Percentiles rank a stretch among this genome's conserved stretches.
Evolutionary conservation across 2,329 filamentous ascomycete genomes (phyloP).

Genomic region (Xylariaceae sp.): DNA sequence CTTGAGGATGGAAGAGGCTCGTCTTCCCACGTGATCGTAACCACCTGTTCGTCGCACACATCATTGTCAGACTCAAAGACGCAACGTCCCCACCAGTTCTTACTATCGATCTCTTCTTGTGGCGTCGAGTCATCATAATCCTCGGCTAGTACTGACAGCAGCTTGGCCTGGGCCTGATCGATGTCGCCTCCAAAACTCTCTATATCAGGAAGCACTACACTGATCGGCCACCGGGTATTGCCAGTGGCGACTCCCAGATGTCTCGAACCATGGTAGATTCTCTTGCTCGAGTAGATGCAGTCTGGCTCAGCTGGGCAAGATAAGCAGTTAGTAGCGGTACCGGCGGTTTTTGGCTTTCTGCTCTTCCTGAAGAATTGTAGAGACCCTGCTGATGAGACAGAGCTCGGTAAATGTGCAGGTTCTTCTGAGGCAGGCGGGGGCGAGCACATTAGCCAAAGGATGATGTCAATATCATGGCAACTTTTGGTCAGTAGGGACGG

Average conservation of each 20-base stretch:
- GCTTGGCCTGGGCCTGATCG: slow-evolving; percentile 35
- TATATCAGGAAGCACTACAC: slow-evolving; percentile 87
- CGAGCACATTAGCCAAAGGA: slow-evolving; percentile 86
- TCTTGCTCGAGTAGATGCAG: slow-evolving; percentile 82
- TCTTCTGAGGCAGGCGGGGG: slow-evolving; percentile 47
- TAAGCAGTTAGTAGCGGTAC: slow-evolving; percentile 79
- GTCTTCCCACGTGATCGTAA: slow-evolving; percentile 84
- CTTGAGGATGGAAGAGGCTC: slow-evolving; percentile 40
- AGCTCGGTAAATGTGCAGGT: slow-evolving; percentile 67
- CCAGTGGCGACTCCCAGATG: slow-evolving; percentile 58
- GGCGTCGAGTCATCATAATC: slow-evolving; percentile 52
- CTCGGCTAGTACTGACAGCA: slow-evolving; percentile 37
- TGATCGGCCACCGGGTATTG: slow-evolving; percentile 75
- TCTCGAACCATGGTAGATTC: slow-evolving; percentile 71
- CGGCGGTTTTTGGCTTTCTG: slow-evolving; percentile 73
- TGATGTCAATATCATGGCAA: slow-evolving; percentile 91
- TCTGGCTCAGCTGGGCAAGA: slow-evolving; percentile 68
- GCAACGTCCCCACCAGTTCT: slow-evolving; percentile 87
- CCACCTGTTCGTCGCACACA: slow-evolving; percentile 88
- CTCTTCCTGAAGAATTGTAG: slow-evolving; percentile 73
- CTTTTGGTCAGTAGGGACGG: slow-evolving; percentile 89
- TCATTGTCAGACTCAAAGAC: slow-evolving; percentile 92
- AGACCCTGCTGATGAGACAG: slow-evolving; percentile 70
- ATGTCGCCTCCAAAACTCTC: slow-evolving; percentile 62
- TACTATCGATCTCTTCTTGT: slow-evolving; percentile 42